A percentile compares a stretch with the other conserved stretches of the same genome.
Evolutionary conservation across 345 rosid species (phyloP).

Genomic region (Limnanthes douglasii): DNA sequence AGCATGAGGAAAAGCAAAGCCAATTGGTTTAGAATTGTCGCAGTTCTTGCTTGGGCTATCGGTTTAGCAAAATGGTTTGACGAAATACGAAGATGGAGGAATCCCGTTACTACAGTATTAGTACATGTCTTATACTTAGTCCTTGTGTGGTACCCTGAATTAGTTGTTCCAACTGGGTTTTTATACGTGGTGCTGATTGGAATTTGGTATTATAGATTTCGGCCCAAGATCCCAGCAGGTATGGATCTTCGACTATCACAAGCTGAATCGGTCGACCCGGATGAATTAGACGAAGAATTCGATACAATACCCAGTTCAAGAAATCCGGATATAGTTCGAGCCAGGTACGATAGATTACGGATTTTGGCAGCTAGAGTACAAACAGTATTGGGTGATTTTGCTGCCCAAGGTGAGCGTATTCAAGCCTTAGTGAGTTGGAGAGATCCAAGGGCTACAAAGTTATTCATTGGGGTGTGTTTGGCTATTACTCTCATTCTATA

Average conservation of each 20-base stretch:
- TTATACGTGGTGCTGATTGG: slow-evolving; percentile 71
- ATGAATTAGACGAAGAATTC: slow-evolving; percentile 89
- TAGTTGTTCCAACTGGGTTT: slow-evolving; percentile 82
- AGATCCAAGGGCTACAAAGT: slow-evolving; percentile 87
- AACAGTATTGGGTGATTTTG: slow-evolving; percentile 88
- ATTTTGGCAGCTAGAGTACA: slow-evolving; percentile 76
- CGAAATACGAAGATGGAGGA: slow-evolving; percentile 71
- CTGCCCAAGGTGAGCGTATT: slow-evolving; percentile 82
- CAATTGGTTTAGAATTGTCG: slow-evolving; percentile 88
- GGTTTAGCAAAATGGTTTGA: slow-evolving; percentile 93
- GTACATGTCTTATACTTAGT: slow-evolving; percentile 74
- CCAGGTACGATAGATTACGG: slow-evolving; percentile 72
- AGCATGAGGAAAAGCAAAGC: slow-evolving; percentile 98
- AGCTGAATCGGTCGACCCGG: slow-evolving; percentile 64
- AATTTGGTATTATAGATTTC: slow-evolving; percentile 82
- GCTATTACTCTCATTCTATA: slow-evolving; percentile 52
- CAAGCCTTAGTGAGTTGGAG: slow-evolving; percentile 97
- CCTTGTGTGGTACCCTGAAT: slow-evolving; percentile 94
- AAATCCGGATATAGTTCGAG: slow-evolving; percentile 50
- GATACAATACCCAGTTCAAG: slow-evolving; percentile 84
- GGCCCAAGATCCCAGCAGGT: slow-evolving; percentile 83
- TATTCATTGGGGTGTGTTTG: slow-evolving; percentile 73
- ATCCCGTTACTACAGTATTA: slow-evolving; percentile 64
- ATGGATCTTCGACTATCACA: slow-evolving; percentile 89
- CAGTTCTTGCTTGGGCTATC: slow-evolving; percentile 81